Evolutionary conservation across 805 yeast genomes (phyloP).

Genomic region (Starmerella potacharoeniae): DNA sequence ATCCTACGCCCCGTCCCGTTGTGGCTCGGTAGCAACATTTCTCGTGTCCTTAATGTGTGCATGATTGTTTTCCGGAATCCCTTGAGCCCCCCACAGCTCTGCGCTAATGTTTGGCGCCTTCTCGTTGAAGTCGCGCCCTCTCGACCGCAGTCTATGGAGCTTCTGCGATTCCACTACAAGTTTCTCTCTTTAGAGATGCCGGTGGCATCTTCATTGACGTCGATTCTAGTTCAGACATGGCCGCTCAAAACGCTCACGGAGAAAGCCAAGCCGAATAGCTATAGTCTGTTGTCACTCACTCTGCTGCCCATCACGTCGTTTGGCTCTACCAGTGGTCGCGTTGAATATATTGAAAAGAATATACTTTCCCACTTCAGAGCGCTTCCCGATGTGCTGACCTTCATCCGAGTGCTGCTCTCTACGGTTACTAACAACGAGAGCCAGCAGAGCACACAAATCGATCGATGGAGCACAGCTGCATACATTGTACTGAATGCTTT

Average conservation of each 20-base stretch:
- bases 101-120: neutral
- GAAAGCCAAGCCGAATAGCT: neutral
- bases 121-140: neutral
- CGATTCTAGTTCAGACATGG: neutral
- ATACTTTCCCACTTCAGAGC: neutral
- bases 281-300: neutral
- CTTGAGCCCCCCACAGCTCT: neutral
- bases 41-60: neutral
- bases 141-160: neutral
- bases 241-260: neutral
- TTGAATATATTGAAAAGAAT: neutral
- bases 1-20: neutral
- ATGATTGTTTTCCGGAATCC: neutral
- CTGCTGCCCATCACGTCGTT: neutral
- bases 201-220: neutral
- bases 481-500: neutral
- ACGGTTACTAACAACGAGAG: slow-evolving; percentile 1
- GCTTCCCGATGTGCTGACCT: neutral
- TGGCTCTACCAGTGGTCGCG: neutral
- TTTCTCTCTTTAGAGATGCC: neutral
- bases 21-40: neutral
- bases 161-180: neutral
- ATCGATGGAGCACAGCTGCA: neutral
- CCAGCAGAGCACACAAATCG: slow-evolving; percentile 1
- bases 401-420: neutral